Conservation (phyloP, 306 rosid genomes). For the Rosa multiflora region DNA sequence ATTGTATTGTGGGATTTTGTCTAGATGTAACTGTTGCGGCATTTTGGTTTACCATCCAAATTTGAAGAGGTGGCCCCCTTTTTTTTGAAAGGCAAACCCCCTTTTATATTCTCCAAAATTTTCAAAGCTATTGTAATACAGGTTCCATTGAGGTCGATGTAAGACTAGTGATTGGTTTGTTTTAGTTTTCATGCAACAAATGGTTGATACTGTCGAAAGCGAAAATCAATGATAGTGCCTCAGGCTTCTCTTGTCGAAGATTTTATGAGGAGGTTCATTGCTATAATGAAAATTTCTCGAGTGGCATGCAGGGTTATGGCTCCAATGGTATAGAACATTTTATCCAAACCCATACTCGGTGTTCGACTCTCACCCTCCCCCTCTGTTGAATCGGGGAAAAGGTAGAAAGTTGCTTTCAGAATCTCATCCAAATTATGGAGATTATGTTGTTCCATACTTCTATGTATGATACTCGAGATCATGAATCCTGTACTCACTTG, state of each 20-base stretch:
- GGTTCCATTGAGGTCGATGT: neutral
- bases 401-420: neutral
- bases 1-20: slow-evolving; percentile 14
- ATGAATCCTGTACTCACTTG: neutral
- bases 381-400: neutral
- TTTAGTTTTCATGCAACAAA: neutral
- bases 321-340: neutral
- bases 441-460: neutral
- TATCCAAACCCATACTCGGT: neutral
- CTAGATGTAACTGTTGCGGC: slow-evolving; percentile 33
- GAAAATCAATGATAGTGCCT: neutral
- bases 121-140: neutral
- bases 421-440: neutral
- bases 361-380: neutral
- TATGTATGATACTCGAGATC: neutral
- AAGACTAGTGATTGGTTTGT: slow-evolving; percentile 1
- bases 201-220: neutral
- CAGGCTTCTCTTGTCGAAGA: neutral
- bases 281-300: neutral
- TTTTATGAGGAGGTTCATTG: neutral
- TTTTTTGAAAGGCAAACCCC: too few relatives aligned
- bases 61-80: neutral
- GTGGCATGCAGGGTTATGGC: neutral
- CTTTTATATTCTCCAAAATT: neutral
- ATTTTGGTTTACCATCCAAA: slow-evolving; percentile 20